Base-by-base conservation (phyloP, 2,329 filamentous ascomycete genomes). In the Fusarium nurragi region DNA sequence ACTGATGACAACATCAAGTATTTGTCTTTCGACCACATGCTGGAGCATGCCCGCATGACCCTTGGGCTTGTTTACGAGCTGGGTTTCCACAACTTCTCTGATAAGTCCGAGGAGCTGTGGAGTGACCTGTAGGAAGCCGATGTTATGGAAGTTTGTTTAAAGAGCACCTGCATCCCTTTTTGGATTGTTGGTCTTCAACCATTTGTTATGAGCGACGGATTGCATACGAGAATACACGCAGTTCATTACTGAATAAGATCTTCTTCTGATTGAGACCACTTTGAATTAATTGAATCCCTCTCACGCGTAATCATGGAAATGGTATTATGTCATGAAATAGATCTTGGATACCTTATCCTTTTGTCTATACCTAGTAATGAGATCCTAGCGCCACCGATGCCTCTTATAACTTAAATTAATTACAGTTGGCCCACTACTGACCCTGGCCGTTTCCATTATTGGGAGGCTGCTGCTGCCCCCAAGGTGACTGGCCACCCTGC, bases 1-100 rank as follows among this genome's bases (percentile, higher is more conserved):
- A 87, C 87, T 0, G 86, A 90, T 34, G 90, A 93, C 74, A 83
- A 83, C 71, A 88, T 93, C 65, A 86, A 92, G 73, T 89, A 87
- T 65, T 78, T 93, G 34, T 90, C 88, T 69, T 97, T 96, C 75
- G 88, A 94, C 75, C 93, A 97, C 77, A 97, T 97, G 93, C 83
- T 95, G 30, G 89, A 97, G 80, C 93, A 97, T 77, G 92, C 92
- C 21, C 90, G 88, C 75, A 85, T 97, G 84, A 95, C 92, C 2
- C 81, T 97, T 28, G 91, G 90, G 6, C 84, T 97, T 69, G 92
- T 89, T 6, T 94, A 94, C 72, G 93, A 97, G 80, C 84, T 97
- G 60, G 92, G 89, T 11, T 92, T 92, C 79, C 87, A 91, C 19
- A 82, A 91, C 59, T 91, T 94, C 68, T 79, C 84, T 55, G 80